phyloP scores from a whole-genome alignment of 495 filamentous ascomycete genomes.

The Bacidia rubella region DNA sequence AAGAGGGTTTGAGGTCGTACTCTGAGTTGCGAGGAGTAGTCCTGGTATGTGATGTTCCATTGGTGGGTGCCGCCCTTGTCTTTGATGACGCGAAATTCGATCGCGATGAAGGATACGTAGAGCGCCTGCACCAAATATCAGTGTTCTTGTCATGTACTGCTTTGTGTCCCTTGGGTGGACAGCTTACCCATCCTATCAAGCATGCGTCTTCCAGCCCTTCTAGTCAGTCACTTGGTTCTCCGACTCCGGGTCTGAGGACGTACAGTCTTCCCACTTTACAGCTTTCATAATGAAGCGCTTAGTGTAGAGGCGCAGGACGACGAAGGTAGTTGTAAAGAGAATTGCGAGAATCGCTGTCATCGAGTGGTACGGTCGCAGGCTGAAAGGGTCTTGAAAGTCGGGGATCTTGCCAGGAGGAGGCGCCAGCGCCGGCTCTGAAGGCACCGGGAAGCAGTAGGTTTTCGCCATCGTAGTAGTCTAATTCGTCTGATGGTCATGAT shows the following conservation, averaged over 20 bases:
- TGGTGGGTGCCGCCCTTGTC: conserved; percentile 1
- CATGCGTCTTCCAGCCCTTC: neutral
- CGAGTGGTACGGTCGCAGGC: conserved; percentile 11
- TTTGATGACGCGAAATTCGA: neutral
- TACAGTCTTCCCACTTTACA: conserved; percentile 18
- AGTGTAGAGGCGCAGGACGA: conserved; percentile 11
- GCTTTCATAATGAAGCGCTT: conserved; percentile 11
- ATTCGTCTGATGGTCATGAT: neutral
- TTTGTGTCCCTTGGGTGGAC: neutral
- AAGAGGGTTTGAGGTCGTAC: neutral
- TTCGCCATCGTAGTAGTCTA: neutral
- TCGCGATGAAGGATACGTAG: conserved; percentile 1
- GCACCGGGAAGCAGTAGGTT: neutral
- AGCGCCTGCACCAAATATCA: neutral
- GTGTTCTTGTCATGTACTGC: neutral
- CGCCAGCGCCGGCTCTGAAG: conserved; percentile 7
- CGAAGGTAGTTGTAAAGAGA: conserved; percentile 3
- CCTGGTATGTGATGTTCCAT: conserved; percentile 5
- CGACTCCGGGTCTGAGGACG: neutral
- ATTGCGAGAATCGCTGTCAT: conserved; percentile 5
- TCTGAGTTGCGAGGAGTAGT: neutral
- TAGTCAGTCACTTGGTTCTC: neutral
- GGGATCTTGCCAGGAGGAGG: conserved; percentile 16
- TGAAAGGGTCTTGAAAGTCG: conserved; percentile 11
- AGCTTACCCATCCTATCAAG: neutral